phyloP scores from a whole-genome alignment of 2,329 filamentous ascomycete genomes.

The Claviceps africana region DNA sequence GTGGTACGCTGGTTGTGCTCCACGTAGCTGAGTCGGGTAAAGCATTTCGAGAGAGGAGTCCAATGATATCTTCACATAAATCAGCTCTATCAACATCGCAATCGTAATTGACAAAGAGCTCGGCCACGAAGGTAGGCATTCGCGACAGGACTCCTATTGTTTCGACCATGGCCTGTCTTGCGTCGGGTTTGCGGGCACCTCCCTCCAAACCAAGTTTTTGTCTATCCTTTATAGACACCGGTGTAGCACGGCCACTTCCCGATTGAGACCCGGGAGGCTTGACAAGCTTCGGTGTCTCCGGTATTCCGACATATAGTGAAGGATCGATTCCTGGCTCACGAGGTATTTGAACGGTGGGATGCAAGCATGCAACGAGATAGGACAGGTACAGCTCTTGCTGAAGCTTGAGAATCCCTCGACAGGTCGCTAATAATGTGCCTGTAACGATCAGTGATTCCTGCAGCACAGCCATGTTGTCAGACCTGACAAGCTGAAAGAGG shows the following conservation, averaged over 20 bases:
- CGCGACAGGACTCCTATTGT: constrained; percentile 81
- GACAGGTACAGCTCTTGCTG: constrained; percentile 94
- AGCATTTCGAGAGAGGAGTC: constrained; percentile 81
- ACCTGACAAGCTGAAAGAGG: constrained; percentile 89
- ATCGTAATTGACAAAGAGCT: constrained; percentile 96
- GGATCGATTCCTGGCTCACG: constrained; percentile 82
- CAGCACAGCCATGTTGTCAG: constrained; percentile 89
- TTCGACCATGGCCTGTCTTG: constrained; percentile 95
- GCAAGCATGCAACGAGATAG: constrained; percentile 85
- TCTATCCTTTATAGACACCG: constrained; percentile 80
- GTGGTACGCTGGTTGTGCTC: constrained; percentile 97
- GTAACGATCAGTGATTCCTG: constrained; percentile 88
- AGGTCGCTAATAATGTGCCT: constrained; percentile 80
- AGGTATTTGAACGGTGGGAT: constrained; percentile 88
- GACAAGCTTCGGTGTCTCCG: constrained; percentile 74
- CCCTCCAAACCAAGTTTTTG: constrained; percentile 89
- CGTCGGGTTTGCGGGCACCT: constrained; percentile 81
- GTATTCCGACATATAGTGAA: constrained; percentile 81
- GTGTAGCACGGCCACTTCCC: constrained; percentile 72
- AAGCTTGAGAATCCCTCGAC: constrained; percentile 77
- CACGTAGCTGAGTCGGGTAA: constrained; percentile 95
- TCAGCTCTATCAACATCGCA: constrained; percentile 86
- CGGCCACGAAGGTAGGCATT: constrained; percentile 88
- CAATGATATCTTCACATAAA: constrained; percentile 89
- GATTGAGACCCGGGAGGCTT: constrained; percentile 62